These are phyloP conservation scores for Boletus sp. DNA, from an alignment of 768 basidiomycete genomes.

Conservation along the genomic window DNA sequence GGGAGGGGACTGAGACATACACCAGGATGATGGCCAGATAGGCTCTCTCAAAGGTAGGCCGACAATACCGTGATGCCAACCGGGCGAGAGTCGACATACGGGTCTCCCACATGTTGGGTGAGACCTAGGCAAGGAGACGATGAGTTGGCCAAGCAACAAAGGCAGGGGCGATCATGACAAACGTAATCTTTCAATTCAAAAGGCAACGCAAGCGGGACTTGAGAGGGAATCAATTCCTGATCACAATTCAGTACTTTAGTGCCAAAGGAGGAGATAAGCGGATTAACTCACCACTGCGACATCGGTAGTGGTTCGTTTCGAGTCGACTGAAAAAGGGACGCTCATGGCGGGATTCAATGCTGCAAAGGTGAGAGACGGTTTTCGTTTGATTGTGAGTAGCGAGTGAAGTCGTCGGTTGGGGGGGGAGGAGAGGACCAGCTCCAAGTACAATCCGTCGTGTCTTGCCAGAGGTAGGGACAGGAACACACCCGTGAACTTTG, in stretches of 20 bases:
- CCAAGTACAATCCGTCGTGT: slow-evolving; percentile 5
- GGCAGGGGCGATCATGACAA: slow-evolving; percentile 24
- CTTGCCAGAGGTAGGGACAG: not conserved
- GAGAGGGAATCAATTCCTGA: slow-evolving; percentile 35
- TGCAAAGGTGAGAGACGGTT: not conserved
- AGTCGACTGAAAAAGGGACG: slow-evolving; percentile 6
- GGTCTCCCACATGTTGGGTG: slow-evolving; percentile 41
- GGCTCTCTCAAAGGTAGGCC: slow-evolving; percentile 42
- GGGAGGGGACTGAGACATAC: slow-evolving; percentile 28
- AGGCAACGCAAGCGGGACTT: slow-evolving; percentile 32
- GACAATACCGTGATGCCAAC: slow-evolving; percentile 39
- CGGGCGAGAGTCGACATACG: slow-evolving; percentile 39
- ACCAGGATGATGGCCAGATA: slow-evolving; percentile 39
- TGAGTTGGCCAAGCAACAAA: not conserved
- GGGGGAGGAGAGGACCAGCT: slow-evolving; percentile 19
- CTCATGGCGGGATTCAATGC: slow-evolving; percentile 10
- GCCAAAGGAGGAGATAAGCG: not conserved
- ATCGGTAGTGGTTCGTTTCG: slow-evolving; percentile 16
- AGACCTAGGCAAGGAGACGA: slow-evolving; percentile 30
- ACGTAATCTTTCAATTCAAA: slow-evolving; percentile 35
- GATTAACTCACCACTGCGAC: slow-evolving; percentile 24
- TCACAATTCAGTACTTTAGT: not conserved
- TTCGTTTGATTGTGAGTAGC: not conserved
- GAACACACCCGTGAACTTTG: not conserved
- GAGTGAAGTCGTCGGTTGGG: not conserved